A percentile compares a stretch with the other conserved stretches of the same genome.
Evolutionary conservation across 371 early-diverging fungal species (phyloP).

Genomic region (Apophysomyces ossiformis): DNA sequence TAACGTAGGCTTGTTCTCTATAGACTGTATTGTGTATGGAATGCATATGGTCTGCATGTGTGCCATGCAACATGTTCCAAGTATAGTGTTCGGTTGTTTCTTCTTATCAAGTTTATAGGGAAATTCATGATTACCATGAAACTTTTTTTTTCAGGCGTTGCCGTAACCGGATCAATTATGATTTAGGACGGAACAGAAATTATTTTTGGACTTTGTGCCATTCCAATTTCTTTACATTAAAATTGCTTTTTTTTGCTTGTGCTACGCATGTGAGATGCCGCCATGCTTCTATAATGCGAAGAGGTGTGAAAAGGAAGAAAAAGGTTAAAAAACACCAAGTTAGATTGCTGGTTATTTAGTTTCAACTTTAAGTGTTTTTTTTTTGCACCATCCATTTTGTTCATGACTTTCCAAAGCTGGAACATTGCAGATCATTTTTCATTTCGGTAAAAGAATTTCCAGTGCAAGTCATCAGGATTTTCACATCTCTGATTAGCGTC

Average conservation of each 20-base stretch:
- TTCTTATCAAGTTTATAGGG: too few species aligned
- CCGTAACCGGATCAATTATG: constrained; percentile 3
- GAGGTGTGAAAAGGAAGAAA: too few species aligned
- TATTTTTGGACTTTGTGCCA: neutral
- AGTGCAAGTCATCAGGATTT: neutral
- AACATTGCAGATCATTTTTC: neutral
- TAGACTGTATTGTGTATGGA: too few species aligned
- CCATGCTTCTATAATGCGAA: too few species aligned
- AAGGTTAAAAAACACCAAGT: too few species aligned
- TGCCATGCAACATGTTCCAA: too few species aligned
- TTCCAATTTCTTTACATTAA: neutral
- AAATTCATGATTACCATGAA: neutral
- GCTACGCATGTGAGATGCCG: too few species aligned
- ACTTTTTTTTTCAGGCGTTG: neutral
- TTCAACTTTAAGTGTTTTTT: too few species aligned
- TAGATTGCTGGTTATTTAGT: too few species aligned
- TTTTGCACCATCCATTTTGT: neutral
- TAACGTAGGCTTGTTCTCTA: too few species aligned
- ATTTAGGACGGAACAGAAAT: neutral
- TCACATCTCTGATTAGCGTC: neutral
- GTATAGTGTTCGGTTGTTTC: too few species aligned
- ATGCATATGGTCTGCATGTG: too few species aligned
- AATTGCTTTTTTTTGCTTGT: neutral
- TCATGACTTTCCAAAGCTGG: neutral
- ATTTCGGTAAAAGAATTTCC: neutral